These are phyloP conservation scores for Scheffersomyces lignosus DNA, from an alignment of 805 yeast species.

Conservation along the genomic window DNA sequence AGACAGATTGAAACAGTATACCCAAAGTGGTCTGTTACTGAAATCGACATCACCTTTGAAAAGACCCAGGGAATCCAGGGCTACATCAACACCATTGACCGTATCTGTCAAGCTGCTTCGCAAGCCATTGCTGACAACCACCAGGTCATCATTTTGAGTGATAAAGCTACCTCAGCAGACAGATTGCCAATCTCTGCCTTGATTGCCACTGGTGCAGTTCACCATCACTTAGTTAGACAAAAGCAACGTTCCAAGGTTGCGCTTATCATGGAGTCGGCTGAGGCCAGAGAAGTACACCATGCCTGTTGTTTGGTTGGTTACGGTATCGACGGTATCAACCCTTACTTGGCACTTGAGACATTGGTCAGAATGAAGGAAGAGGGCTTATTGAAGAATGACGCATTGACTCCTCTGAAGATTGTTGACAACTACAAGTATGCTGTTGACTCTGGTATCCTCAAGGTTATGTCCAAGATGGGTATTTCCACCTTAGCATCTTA, in stretches of 20 bases:
- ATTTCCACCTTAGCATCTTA: constrained; percentile 97
- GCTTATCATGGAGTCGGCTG: constrained; percentile 87
- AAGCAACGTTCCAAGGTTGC: constrained; percentile 97
- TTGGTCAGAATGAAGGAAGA: constrained; percentile 81
- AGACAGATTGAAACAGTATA: constrained; percentile 68
- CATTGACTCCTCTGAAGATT: constrained; percentile 57
- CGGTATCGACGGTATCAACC: constrained; percentile 96
- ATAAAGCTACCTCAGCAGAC: constrained; percentile 56
- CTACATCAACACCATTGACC: constrained; percentile 79
- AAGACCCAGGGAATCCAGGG: constrained; percentile 84
- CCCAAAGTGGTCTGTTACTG: constrained; percentile 83
- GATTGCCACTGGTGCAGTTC: constrained; percentile 95
- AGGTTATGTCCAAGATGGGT: constrained; percentile 99
- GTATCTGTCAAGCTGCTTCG: constrained; percentile 84
- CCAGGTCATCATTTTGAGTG: constrained; percentile 77
- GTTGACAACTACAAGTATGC: constrained; percentile 80
- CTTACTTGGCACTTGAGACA: constrained; percentile 90
- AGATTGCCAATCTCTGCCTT: constrained; percentile 83
- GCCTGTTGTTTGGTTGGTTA: constrained; percentile 92
- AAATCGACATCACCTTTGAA: constrained; percentile 85
- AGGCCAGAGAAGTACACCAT: constrained; percentile 97
- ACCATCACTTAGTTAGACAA: constrained; percentile 92
- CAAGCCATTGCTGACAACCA: constrained; percentile 75
- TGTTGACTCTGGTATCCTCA: constrained; percentile 85
- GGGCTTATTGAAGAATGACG: constrained; percentile 58